Evolutionary conservation across 2,329 filamentous ascomycete genomes (phyloP).

Genomic region (Malbranchea cinnamomea): DNA sequence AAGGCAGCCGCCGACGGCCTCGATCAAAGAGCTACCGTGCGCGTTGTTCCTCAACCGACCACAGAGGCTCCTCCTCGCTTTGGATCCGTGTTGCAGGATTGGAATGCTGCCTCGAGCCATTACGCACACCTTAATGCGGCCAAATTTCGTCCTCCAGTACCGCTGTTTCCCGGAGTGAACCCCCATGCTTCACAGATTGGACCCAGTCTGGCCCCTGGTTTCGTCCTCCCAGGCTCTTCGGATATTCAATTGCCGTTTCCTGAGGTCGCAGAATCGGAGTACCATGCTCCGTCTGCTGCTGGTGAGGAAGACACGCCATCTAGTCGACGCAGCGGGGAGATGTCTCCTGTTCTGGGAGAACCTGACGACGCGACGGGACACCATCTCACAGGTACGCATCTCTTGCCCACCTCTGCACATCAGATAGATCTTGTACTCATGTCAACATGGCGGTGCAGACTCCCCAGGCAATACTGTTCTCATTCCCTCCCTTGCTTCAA

Average conservation of each 20-base stretch:
- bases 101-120: conserved; percentile 11
- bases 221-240: not conserved
- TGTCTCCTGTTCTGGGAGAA: conserved; percentile 3
- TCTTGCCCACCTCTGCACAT: no score
- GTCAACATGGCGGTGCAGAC: no score
- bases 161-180: no score
- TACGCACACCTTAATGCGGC: not conserved
- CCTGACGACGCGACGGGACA: not conserved
- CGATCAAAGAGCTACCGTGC: conserved; percentile 21
- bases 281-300: not conserved
- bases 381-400: not conserved
- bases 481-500: no score
- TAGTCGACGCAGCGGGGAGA: not conserved
- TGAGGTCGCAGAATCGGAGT: not conserved
- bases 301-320: not conserved
- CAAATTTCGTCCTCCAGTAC: conserved; percentile 4
- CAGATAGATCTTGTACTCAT: no score
- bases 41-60: conserved; percentile 20
- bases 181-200: no score
- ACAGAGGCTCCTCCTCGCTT: conserved; percentile 15
- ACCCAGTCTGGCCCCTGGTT: not conserved
- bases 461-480: no score
- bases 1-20: conserved; percentile 19
- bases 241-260: not conserved
- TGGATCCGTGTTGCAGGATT: conserved; percentile 23